Evolutionary conservation across 2,329 filamentous ascomycete species (phyloP), one percentile per base, ranked within the genome.

Genomic region (Aspergillus uvarum): DNA sequence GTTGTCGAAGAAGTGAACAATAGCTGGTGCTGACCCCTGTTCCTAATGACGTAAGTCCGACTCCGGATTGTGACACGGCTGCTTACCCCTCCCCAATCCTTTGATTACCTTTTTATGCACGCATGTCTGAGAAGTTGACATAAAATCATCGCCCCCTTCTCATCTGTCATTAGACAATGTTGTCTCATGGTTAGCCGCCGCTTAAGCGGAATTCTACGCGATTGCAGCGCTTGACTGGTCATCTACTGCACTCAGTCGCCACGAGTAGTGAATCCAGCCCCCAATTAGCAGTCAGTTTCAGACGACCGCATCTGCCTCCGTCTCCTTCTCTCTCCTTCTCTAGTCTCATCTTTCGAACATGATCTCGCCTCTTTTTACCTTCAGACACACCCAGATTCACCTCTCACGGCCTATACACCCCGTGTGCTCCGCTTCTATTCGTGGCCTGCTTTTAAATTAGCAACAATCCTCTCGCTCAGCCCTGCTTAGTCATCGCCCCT

Each of bases 401-500:
- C 29, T 21, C n/a, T 19, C 22, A n/a, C n/a, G n/a, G 10, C 19
- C 24, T 42, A 48, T n/a, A 22, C 16, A 48, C 53, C 42, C 42
- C 24, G 42, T 29, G 32, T 35, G 16, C 32, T 19, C 47, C 42
- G n/a, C 29, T 48, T 48, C 44, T 35, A 55, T 55, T 44, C 42
- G 42, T 55, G 53, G 26, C 47, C 26, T 55, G 42, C 42, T 47
- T 55, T 12, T 55, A 55, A 55, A 55, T 47, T 55, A 55, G 53
- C 53, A 55, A 55, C 53, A 35, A 29, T 6, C 48, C 24, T 14
- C n/a, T n/a, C 48, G 53, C 53, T 55, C 53, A 55, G 53, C 53
- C 53, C 42, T 55, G 53, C 44, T 55, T 55, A 52, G 35, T 49
- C 58, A 54, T 56, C 31, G 48, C 35, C 54, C 38, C 32, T 57